Base-by-base conservation (phyloP, 164 flowering plant genomes). In the Nymphaea colorata region DNA sequence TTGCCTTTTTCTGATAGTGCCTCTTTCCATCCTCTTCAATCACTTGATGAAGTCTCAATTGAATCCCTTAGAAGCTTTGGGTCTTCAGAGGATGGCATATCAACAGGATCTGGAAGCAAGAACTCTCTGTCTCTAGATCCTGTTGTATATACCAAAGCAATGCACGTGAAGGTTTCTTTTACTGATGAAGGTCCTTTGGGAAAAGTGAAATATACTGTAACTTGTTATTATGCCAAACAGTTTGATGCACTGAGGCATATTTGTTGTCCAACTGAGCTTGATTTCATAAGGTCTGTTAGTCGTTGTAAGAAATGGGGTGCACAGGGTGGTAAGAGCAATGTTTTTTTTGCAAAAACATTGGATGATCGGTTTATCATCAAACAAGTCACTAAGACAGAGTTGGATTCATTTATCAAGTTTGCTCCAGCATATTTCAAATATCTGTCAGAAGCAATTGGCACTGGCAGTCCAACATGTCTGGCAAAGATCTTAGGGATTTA, bases 221-320 rank as follows among this genome's bases (percentile, higher is more conserved):
- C 89, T 45, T 88, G 96, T 80, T 94, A 91, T 78, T 84, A 74
- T 75, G 95, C 97, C 6, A 87, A 85, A 72, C 79, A 81, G 14
- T 94, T 94, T 83, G 99, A 91, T 51, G 90, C 91, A 68, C 77
- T 94, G 68, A 86, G 99, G 74, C 83, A 77, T 72, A 81, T 83
- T 45, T 89, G 97, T 75, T 89, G 95, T 73, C 93, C 95, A 43
- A 82, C 91, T 3, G 96, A 91, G 82, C 72, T 86, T 66, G 97
- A 94, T 79, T 94, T 74, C 65, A 64, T 91, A 62, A 82, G 96
- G 72, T 94, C 99, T 64, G 86, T 94, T 42, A 87, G 97, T 73
- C 91, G 96, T 14, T 94, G 99, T 75, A 91, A 87, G 82, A 91
- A 90, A 72, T 94, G 99, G 99, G 90, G 97, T n/a, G 96, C 99